Evolutionary conservation across 2,329 filamentous ascomycete genomes (phyloP).

Genomic region (Aquanectria penicillioides): DNA sequence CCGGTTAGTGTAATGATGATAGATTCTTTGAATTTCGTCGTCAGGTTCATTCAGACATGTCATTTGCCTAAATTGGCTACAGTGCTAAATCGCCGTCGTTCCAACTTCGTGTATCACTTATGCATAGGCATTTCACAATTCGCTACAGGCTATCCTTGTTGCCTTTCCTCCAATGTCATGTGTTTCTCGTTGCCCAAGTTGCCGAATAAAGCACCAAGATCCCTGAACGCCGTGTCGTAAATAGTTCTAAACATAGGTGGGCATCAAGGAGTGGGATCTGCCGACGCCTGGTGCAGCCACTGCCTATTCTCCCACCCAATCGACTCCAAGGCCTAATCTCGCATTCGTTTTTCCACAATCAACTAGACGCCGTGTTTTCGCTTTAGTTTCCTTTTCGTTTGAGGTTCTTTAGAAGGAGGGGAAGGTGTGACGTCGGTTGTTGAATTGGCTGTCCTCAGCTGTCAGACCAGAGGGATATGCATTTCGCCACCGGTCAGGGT

Average conservation of each 20-base stretch:
- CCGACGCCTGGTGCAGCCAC: too few species aligned
- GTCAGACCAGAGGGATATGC: not conserved
- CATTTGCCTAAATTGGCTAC: too few species aligned
- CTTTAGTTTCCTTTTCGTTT: not conserved
- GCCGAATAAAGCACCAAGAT: not conserved
- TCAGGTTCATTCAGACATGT: too few species aligned
- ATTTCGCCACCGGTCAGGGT: not conserved
- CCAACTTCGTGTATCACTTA: too few species aligned
- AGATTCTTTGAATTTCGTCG: too few species aligned
- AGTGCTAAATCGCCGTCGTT: too few species aligned
- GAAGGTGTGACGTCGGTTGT: not conserved
- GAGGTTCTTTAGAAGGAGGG: not conserved
- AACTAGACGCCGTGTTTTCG: not conserved
- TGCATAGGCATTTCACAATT: not conserved
- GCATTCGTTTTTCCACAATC: not conserved
- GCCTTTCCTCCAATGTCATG: not conserved
- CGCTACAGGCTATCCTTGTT: conserved; percentile 4
- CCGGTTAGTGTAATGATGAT: too few species aligned
- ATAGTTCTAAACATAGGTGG: too few species aligned
- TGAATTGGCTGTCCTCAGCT: too few species aligned
- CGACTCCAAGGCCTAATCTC: conserved; percentile 3
- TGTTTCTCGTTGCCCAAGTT: not conserved
- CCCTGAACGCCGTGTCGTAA: not conserved
- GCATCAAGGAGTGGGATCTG: too few species aligned
- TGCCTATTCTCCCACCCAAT: too few species aligned